Percentiles rank a stretch among this genome's conserved stretches.
Conservation (phyloP, 768 basidiomycete genomes). For the Boletus eberwhitei region DNA sequence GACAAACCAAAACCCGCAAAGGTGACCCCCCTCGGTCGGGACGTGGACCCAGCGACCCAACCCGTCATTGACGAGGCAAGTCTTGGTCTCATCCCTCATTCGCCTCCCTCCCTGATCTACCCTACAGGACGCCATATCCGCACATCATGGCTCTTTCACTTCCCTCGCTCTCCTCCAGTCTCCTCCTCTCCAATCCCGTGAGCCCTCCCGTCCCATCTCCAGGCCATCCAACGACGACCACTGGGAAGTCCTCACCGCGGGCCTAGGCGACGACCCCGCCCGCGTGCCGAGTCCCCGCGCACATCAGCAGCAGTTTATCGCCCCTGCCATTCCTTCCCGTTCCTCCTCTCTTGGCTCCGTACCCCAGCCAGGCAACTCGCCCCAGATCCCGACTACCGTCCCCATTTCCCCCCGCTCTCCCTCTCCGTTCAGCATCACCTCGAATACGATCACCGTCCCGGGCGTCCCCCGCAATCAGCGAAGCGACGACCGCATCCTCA, state of each 20-base stretch:
- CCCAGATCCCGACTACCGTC: slow-evolving; percentile 28
- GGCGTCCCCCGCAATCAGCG: slow-evolving; percentile 14
- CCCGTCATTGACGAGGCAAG: slow-evolving; percentile 31
- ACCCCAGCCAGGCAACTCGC: slow-evolving; percentile 40
- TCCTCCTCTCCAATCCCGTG: slow-evolving; percentile 3
- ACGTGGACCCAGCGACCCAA: slow-evolving; percentile 17
- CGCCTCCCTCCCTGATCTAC: background rate
- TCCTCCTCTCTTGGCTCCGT: slow-evolving; percentile 51
- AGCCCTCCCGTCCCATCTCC: slow-evolving; percentile 25
- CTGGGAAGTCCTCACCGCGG: slow-evolving; percentile 42
- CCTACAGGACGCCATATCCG: slow-evolving; percentile 22
- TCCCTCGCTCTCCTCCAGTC: background rate
- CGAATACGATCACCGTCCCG: slow-evolving; percentile 19
- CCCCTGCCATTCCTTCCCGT: slow-evolving; percentile 40
- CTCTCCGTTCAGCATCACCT: slow-evolving; percentile 43
- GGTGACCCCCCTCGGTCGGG: slow-evolving; percentile 24
- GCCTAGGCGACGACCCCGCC: slow-evolving; percentile 23
- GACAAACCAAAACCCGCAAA: slow-evolving; percentile 44
- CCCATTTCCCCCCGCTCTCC: slow-evolving; percentile 36
- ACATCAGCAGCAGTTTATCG: slow-evolving; percentile 26
- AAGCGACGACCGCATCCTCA: slow-evolving; percentile 18
- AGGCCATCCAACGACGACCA: slow-evolving; percentile 39
- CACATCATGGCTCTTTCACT: slow-evolving; percentile 19
- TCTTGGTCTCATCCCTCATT: background rate
- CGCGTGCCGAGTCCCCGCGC: slow-evolving; percentile 22